A percentile compares a stretch with the other conserved stretches of the same genome.
Evolutionary conservation across 352 stramenopile genomes (phyloP).

Genomic region (Blastocystis sp.): DNA sequence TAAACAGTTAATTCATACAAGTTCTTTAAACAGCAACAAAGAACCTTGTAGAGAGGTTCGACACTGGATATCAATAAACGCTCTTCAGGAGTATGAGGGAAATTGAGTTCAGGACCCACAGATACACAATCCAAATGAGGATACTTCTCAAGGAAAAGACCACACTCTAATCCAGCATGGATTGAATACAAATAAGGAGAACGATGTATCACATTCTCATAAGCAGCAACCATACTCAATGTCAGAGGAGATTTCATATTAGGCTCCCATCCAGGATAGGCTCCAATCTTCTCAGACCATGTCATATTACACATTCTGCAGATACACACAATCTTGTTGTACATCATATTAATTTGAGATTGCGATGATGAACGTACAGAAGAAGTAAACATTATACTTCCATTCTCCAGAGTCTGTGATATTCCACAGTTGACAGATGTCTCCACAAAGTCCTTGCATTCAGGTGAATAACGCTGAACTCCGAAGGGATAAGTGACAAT

Average conservation of each 20-base stretch:
- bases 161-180: slow-evolving; percentile 59
- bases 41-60: slow-evolving; percentile 51
- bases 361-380: slow-evolving; percentile 51
- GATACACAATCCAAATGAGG: slow-evolving; percentile 49
- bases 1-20: slow-evolving; percentile 27
- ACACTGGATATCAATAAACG: slow-evolving; percentile 54
- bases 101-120: slow-evolving; percentile 60
- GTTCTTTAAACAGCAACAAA: slow-evolving; percentile 32
- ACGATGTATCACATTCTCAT: slow-evolving; percentile 33
- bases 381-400: slow-evolving; percentile 37
- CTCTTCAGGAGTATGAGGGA: slow-evolving; percentile 57
- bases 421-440: slow-evolving; percentile 62
- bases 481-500: slow-evolving; percentile 58
- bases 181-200: slow-evolving; percentile 39
- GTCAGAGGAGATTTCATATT: slow-evolving; percentile 40
- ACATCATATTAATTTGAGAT: slow-evolving; percentile 61
- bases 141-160: slow-evolving; percentile 62
- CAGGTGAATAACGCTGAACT: slow-evolving; percentile 59
- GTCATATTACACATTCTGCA: slow-evolving; percentile 35
- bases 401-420: slow-evolving; percentile 30
- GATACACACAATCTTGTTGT: slow-evolving; percentile 59
- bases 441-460: slow-evolving; percentile 52
- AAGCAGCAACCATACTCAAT: slow-evolving; percentile 41
- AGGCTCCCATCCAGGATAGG: slow-evolving; percentile 60
- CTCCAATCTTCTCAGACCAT: slow-evolving; percentile 56